Evolutionary conservation across 2,329 filamentous ascomycete species (phyloP), one percentile per base, ranked within the genome.

Genomic region (Fusarium algeriense): DNA sequence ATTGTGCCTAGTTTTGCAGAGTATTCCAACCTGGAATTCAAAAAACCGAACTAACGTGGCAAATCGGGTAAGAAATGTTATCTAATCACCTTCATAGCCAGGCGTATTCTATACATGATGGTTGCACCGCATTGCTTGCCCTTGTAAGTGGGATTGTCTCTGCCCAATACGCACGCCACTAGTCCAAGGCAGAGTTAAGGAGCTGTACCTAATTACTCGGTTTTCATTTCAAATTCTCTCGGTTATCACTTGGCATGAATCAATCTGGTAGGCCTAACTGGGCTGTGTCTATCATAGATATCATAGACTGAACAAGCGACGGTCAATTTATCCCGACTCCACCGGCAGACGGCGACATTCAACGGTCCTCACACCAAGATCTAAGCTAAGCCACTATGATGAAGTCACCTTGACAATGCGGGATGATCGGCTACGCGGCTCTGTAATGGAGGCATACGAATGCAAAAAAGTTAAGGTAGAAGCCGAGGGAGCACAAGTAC

Each of bases 331-430:
- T 64, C 41, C 60, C 60, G 60, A 55, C 43, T 41, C 43, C 49
- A 35, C 41, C 23, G 60, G 53, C 20, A n/a, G 14, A 50, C 46
- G 37, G 62, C 62, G 43, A 58, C 38, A 54, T 58, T 45, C 65
- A 54, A 37, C 57, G 56, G 59, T 48, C 52, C 60, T 45, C 23
- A 64, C 34, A 44, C 44, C 49, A 32, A 48, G 30, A 53, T 44
- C 44, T 26, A 59, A 70, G 54, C 63, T 54, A 65, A 73, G 70
- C 70, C 70, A 73, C 70, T 28, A 45, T 59, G 46, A 73, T 73
- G 70, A 73, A 73, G 70, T 73, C 70, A 73, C 67, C 55, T 50
- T 48, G 34, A 44, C 64, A 37, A 48, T n/a, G 28, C 35, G 49
- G 60, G 44, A 35, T 61, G 62, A 67, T 54, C 64, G 66, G 66